Conservation (phyloP, 371 early-diverging fungal species). For the Conidiobolus incongruus region DNA sequence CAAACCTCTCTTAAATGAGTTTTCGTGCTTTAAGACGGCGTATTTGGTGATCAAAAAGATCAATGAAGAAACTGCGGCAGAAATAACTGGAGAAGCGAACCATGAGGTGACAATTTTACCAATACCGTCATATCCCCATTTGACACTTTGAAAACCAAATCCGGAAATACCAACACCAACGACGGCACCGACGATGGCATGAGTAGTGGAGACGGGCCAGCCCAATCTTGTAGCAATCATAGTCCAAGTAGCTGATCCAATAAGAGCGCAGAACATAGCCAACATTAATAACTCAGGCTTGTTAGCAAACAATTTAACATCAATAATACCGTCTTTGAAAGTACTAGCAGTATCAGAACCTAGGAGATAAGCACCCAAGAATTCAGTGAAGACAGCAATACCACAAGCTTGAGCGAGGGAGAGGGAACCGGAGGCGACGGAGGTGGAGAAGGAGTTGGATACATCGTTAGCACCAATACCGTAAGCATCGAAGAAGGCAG, state of each 20-base stretch:
- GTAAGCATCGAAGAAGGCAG: slow-evolving; percentile 38
- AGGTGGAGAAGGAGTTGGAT: slow-evolving; percentile 71
- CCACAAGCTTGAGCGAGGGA: slow-evolving; percentile 45
- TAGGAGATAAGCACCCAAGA: slow-evolving; percentile 62
- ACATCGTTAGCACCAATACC: no score
- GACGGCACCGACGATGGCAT: slow-evolving; percentile 58
- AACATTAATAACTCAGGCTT: slow-evolving; percentile 57
- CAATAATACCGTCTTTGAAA: slow-evolving; percentile 47
- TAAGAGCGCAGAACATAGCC: slow-evolving; percentile 60
- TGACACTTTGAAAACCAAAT: slow-evolving; percentile 34
- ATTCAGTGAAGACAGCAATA: slow-evolving; percentile 68
- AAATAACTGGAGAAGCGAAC: slow-evolving; percentile 44
- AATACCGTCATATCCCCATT: slow-evolving; percentile 47
- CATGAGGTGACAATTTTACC: slow-evolving; percentile 50
- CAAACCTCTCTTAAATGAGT: slow-evolving; percentile 50
- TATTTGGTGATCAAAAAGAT: slow-evolving; percentile 41
- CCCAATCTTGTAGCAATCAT: slow-evolving; percentile 52
- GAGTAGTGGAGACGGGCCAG: no score
- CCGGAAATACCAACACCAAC: slow-evolving; percentile 59
- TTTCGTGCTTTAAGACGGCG: slow-evolving; percentile 26
- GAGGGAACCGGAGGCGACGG: slow-evolving; percentile 57
- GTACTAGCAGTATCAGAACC: slow-evolving; percentile 51
- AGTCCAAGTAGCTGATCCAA: slow-evolving; percentile 55
- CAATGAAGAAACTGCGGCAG: slow-evolving; percentile 36
- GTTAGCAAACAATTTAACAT: slow-evolving; percentile 16